These are phyloP conservation scores for Leavenworthia alabamica DNA, from an alignment of 345 rosid genomes.

Conservation along the genomic window DNA sequence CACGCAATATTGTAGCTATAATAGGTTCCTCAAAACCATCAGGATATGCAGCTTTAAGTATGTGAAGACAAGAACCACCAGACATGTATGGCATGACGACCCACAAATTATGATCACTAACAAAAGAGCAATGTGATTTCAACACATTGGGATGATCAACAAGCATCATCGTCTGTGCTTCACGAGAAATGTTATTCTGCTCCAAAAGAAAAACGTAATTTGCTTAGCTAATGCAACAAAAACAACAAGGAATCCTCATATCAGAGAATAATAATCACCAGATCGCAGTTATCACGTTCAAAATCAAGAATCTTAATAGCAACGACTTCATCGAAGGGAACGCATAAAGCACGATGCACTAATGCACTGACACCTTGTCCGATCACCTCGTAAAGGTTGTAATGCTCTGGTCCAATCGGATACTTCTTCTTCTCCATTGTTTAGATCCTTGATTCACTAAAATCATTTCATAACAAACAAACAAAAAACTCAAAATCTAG, in stretches of 20 bases:
- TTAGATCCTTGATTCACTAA: slow-evolving; percentile 16
- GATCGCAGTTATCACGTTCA: slow-evolving; percentile 82
- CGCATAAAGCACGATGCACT: slow-evolving; percentile 76
- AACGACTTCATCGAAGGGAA: slow-evolving; percentile 62
- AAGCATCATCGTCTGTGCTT: slow-evolving; percentile 93
- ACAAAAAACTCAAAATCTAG: no score
- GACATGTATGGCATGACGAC: slow-evolving; percentile 97
- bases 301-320: slow-evolving; percentile 96
- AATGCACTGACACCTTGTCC: slow-evolving; percentile 93
- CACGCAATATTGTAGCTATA: slow-evolving; percentile 84
- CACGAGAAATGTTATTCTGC: slow-evolving; percentile 76
- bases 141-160: slow-evolving; percentile 90
- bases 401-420: slow-evolving; percentile 80
- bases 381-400: slow-evolving; percentile 63
- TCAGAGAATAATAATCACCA: slow-evolving; percentile 40
- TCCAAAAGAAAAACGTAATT: not conserved
- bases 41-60: slow-evolving; percentile 85
- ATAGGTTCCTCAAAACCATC: slow-evolving; percentile 93
- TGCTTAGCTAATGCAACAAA: not conserved
- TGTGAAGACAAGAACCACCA: slow-evolving; percentile 98
- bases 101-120: slow-evolving; percentile 86
- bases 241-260: not conserved
- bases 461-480: not conserved
- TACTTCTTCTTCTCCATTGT: slow-evolving; percentile 82
- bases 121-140: slow-evolving; percentile 91